Percentiles rank a stretch among this genome's conserved stretches.
phyloP scores from a whole-genome alignment of 1,284 basidiomycete genomes.

The Inonotus obliquus region DNA sequence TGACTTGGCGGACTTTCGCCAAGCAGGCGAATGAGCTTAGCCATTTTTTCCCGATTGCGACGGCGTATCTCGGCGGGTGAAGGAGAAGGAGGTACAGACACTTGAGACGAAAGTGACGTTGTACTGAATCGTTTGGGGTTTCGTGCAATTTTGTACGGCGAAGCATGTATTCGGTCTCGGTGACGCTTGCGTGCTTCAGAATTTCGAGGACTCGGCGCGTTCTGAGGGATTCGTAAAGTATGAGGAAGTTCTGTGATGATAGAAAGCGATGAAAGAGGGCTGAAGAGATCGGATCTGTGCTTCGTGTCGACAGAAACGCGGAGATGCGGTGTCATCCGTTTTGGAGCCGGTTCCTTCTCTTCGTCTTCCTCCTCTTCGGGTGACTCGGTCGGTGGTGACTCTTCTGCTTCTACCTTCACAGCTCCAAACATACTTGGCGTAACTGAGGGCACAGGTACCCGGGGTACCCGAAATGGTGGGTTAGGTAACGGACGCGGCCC shows the following conservation, averaged over 20 bases:
- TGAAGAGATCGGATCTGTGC: background rate
- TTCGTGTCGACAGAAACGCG: background rate
- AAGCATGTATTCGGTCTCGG: constrained; percentile 11
- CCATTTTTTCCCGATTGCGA: constrained; percentile 17
- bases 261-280: constrained; percentile 6
- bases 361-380: background rate
- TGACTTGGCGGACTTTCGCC: constrained; percentile 15
- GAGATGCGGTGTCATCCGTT: background rate
- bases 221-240: background rate
- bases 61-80: constrained; percentile 9
- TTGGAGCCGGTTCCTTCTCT: too few relatives aligned
- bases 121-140: constrained; percentile 10
- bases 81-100: constrained; percentile 14
- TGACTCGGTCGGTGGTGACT: background rate
- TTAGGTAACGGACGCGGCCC: background rate
- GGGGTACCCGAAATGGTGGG: background rate
- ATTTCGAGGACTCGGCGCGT: background rate
- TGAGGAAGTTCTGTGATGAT: background rate
- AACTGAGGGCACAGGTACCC: background rate
- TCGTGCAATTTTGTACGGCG: constrained; percentile 12
- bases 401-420: background rate
- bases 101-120: constrained; percentile 13
- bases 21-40: constrained; percentile 17
- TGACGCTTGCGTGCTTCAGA: background rate
- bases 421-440: background rate